Percentiles rank a stretch among this genome's conserved stretches.
These are phyloP conservation scores for Saccharomycopsis hybrid DNA, from an alignment of 1,139 yeast species.

Conservation along the genomic window DNA sequence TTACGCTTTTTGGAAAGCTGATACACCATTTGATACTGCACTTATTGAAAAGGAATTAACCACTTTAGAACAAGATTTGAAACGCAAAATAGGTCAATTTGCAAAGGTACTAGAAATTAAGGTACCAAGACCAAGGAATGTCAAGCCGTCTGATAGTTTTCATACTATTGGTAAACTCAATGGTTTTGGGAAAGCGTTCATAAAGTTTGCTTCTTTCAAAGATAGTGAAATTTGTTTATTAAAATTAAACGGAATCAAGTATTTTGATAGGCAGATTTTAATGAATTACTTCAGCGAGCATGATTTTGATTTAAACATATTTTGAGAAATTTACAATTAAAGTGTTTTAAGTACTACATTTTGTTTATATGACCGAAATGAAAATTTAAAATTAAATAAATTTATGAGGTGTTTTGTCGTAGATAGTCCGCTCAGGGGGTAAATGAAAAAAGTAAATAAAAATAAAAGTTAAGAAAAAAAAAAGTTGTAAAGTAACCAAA, in stretches of 20 bases:
- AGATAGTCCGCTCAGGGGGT: too few relatives aligned
- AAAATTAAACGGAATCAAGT: constrained; percentile 61
- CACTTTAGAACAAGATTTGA: constrained; percentile 6
- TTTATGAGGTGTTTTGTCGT: too few relatives aligned
- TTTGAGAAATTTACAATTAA: constrained; percentile 13
- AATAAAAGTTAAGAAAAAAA: too few relatives aligned
- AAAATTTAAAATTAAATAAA: too few relatives aligned
- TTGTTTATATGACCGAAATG: too few relatives aligned
- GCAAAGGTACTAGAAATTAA: constrained; percentile 9
- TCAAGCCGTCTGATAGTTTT: constrained; percentile 39
- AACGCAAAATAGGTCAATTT: constrained; percentile 4
- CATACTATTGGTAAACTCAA: constrained; percentile 24
- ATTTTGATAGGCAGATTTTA: constrained; percentile 63
- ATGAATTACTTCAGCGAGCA: constrained; percentile 57
- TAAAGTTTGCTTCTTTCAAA: constrained; percentile 51
- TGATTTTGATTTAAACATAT: constrained; percentile 40
- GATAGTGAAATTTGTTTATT: constrained; percentile 53
- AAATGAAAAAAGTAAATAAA: too few relatives aligned
- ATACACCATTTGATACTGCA: background rate
- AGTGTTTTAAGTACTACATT: too few relatives aligned
- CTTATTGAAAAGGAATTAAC: constrained; percentile 7
- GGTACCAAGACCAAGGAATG: constrained; percentile 35
- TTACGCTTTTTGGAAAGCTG: constrained; percentile 31
- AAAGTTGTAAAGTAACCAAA: too few relatives aligned
- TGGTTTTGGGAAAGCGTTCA: constrained; percentile 68